A percentile compares a stretch with the other conserved stretches of the same genome.
phyloP scores from a whole-genome alignment of 768 basidiomycete species.

The Termitomyces sp. region DNA sequence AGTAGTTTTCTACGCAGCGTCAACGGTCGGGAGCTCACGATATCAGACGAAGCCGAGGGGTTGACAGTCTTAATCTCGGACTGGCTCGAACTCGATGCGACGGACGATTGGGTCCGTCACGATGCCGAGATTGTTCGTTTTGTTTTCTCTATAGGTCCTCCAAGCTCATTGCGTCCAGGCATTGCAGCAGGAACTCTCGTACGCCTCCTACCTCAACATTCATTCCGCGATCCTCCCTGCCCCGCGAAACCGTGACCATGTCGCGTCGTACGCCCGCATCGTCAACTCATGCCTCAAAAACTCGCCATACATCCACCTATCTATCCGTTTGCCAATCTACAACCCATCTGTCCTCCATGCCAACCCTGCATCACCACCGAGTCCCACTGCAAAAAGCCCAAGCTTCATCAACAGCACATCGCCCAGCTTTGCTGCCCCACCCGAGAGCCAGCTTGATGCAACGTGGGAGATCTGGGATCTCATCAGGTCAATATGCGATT shows the following conservation, averaged over 20 bases:
- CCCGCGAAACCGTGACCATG: conserved; percentile 75
- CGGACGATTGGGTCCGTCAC: conserved; percentile 91
- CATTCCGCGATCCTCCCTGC: conserved; percentile 84
- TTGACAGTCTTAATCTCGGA: conserved; percentile 79
- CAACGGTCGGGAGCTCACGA: neutral
- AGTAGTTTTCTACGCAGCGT: conserved; percentile 20
- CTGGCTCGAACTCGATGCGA: conserved; percentile 92
- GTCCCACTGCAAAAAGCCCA: too few relatives aligned
- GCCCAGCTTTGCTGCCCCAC: conserved; percentile 28
- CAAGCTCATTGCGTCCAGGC: conserved; percentile 46
- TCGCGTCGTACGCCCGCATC: conserved; percentile 91
- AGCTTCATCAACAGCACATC: neutral
- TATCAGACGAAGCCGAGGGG: conserved; percentile 66
- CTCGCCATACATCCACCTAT: conserved; percentile 70
- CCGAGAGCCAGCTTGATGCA: conserved; percentile 57
- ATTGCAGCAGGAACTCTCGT: conserved; percentile 86
- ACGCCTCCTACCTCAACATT: conserved; percentile 89
- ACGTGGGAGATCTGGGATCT: conserved; percentile 99
- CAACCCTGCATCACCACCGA: conserved; percentile 18
- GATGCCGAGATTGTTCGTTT: conserved; percentile 87
- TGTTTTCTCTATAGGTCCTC: neutral
- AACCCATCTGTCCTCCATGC: conserved; percentile 59
- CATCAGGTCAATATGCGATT: conserved; percentile 86
- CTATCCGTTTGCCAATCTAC: conserved; percentile 79
- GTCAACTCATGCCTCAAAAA: conserved; percentile 73